Evolutionary conservation across 441 rosid genomes (phyloP).

Genomic region (Aleurites moluccanus): DNA sequence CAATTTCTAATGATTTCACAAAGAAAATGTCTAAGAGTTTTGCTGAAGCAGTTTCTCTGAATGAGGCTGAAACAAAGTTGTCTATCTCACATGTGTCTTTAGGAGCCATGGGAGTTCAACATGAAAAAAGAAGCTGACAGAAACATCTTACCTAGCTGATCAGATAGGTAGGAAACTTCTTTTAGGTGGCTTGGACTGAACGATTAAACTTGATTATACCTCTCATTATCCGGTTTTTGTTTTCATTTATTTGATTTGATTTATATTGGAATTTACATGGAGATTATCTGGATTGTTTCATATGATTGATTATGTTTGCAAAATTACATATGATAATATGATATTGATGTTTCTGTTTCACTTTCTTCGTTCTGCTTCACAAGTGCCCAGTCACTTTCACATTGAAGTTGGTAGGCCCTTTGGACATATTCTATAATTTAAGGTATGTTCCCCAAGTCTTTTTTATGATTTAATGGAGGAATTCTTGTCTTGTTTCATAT

Average conservation of each 20-base stretch:
- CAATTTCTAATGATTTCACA: constrained; percentile 36
- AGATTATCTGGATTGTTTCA: constrained; percentile 16
- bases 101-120: constrained; percentile 15
- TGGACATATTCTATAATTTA: too few relatives aligned
- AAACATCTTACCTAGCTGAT: neutral
- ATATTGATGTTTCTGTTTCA: neutral
- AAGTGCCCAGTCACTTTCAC: neutral
- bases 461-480: too few relatives aligned
- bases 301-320: constrained; percentile 7
- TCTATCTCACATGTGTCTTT: constrained; percentile 12
- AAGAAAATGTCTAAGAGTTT: constrained; percentile 60
- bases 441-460: too few relatives aligned
- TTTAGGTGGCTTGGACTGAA: neutral
- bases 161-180: constrained; percentile 16
- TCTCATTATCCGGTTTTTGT: neutral
- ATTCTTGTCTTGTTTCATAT: too few relatives aligned
- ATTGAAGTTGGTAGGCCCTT: too few relatives aligned
- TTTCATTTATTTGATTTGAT: neutral
- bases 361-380: neutral
- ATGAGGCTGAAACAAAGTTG: constrained; percentile 24
- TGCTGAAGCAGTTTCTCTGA: constrained; percentile 56
- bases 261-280: constrained; percentile 12
- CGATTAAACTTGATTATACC: constrained; percentile 16
- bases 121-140: constrained; percentile 20
- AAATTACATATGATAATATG: neutral